Percentiles rank a stretch among this genome's conserved stretches.
phyloP scores from a whole-genome alignment of 495 filamentous ascomycete genomes.

The Barbatosphaeria neglecta region DNA sequence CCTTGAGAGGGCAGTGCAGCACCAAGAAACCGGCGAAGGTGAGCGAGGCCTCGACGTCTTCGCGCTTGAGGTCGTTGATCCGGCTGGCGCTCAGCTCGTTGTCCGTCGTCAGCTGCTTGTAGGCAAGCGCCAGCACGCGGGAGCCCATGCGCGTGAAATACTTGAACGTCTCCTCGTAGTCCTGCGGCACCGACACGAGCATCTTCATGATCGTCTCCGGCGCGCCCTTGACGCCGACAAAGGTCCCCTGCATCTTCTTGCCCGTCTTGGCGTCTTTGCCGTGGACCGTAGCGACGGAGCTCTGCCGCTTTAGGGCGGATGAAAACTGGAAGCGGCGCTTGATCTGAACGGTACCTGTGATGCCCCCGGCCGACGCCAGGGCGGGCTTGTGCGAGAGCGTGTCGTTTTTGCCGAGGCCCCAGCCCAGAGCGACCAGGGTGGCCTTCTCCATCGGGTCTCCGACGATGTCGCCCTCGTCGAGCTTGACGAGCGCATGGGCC shows the following conservation, averaged over 20 bases:
- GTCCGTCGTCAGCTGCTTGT: constrained; percentile 76
- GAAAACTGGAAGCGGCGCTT: constrained; percentile 98
- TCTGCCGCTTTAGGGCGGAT: constrained; percentile 89
- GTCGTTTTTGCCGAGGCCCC: constrained; percentile 82
- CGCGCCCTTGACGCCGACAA: constrained; percentile 92
- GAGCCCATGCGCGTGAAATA: constrained; percentile 93
- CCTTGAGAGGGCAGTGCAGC: constrained; percentile 89
- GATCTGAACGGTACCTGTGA: constrained; percentile 62
- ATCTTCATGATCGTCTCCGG: constrained; percentile 93
- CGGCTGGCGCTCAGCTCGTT: constrained; percentile 66
- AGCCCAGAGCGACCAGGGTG: constrained; percentile 77
- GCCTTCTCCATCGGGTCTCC: constrained; percentile 99
- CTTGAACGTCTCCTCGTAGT: constrained; percentile 98
- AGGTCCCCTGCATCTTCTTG: constrained; percentile 66
- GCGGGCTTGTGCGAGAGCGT: constrained; percentile 50
- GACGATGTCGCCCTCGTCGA: constrained; percentile 95
- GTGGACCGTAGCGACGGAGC: constrained; percentile 75
- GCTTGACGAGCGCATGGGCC: constrained; percentile 86
- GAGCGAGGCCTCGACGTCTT: constrained; percentile 78
- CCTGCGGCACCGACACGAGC: constrained; percentile 66
- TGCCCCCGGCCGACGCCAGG: constrained; percentile 27
- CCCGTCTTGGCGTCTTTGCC: constrained; percentile 53
- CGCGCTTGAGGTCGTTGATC: constrained; percentile 86
- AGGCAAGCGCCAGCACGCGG: constrained; percentile 84
- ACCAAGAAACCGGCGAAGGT: constrained; percentile 93